phyloP scores from a whole-genome alignment of 1,139 yeast genomes.

The Magnusiomyces paraingens region DNA sequence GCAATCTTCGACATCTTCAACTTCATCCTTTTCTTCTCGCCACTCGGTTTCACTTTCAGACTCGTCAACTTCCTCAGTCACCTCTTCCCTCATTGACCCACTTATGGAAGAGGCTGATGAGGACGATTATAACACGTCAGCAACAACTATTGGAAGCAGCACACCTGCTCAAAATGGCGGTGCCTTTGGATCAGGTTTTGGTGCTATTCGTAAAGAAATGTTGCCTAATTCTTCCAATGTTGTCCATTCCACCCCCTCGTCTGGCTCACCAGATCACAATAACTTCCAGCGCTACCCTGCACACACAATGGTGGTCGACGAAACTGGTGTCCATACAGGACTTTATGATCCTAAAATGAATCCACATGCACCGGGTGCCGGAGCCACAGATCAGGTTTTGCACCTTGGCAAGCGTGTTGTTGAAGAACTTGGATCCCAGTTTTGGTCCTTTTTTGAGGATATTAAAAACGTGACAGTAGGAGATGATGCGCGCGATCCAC shows the following conservation, averaged over 20 bases:
- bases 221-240: not conserved
- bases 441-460: constrained; percentile 34
- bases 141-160: not conserved
- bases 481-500: constrained; percentile 22
- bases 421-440: constrained; percentile 32
- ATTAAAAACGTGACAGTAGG: constrained; percentile 32
- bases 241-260: not conserved
- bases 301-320: too few species aligned
- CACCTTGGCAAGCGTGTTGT: constrained; percentile 32
- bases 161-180: not conserved
- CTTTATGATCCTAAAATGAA: not conserved
- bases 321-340: constrained; percentile 1
- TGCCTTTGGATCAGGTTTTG: too few species aligned
- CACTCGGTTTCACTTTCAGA: constrained; percentile 15
- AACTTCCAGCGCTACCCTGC: too few species aligned
- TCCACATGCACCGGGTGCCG: not conserved
- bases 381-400: constrained; percentile 23
- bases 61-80: constrained; percentile 13
- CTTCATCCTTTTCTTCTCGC: constrained; percentile 8
- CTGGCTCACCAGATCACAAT: not conserved
- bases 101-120: constrained; percentile 7
- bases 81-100: not conserved
- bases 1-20: constrained; percentile 11
- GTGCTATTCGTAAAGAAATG: too few species aligned
- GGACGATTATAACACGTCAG: not conserved